Evolutionary conservation across 306 rosid species (phyloP), one percentile per base, ranked within the genome.

Genomic region (Sindora glabra): DNA sequence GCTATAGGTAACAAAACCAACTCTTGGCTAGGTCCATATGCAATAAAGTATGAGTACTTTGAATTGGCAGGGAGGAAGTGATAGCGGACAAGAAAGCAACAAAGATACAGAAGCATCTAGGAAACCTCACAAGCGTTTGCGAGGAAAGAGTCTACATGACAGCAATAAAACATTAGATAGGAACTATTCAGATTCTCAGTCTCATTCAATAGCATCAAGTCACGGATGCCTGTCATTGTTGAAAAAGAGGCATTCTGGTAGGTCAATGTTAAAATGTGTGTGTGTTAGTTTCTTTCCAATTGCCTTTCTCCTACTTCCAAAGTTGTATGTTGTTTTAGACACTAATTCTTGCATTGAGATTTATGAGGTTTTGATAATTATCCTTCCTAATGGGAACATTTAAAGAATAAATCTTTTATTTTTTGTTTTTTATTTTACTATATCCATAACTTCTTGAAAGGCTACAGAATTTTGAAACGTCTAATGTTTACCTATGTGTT

Each of bases 1-100:
- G 21, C 50, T 66, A n/a, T n/a, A n/a, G n/a, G n/a, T n/a, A n/a
- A n/a, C n/a, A n/a, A n/a, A n/a, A n/a, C n/a, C n/a, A n/a, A n/a
- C n/a, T n/a, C n/a, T n/a, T n/a, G n/a, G n/a, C n/a, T n/a, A n/a
- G n/a, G n/a, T n/a, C n/a, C 60, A 22, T 51, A 42, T 74, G 44
- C 53, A 55, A 69, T 67, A 50, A 75, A 56, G 23, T 73, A 49
- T 41, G 60, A 40, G 40, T 59, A 59, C 41, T 57, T 52, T 80
- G 53, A 41, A 27, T 54, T 73, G 74, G 26, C 89, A 92, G 96
- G 96, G 83, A 70, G 95, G 89, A 83, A 86, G 96, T 76, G 90
- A 86, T 55, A 81, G 94, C 69, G 96, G 87, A 64, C 78, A 76
- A 61, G 95, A 88, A 76, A 86, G 82, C 85, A 66, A 64, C 10